Percentiles rank a stretch among this genome's conserved stretches.
Conservation (phyloP, 768 basidiomycete genomes). For the Tremella mesenterica region DNA sequence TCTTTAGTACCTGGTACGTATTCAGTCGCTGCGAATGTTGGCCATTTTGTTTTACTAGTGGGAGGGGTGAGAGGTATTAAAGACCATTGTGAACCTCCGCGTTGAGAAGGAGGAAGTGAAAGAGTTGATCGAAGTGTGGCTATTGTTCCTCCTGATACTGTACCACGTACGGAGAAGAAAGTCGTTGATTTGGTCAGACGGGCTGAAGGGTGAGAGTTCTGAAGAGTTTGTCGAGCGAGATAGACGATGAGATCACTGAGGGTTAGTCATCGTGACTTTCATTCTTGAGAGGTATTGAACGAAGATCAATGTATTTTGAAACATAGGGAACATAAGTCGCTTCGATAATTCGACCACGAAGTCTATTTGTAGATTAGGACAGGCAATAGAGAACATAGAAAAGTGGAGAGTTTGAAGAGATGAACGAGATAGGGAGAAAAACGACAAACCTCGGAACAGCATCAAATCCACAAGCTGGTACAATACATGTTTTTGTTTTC, state of each 20-base stretch:
- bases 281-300: too few relatives aligned
- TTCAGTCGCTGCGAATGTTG: too few relatives aligned
- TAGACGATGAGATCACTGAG: background rate
- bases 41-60: too few relatives aligned
- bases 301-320: too few relatives aligned
- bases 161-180: background rate
- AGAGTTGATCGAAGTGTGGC: background rate
- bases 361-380: background rate
- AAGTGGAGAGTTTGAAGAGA: background rate
- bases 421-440: background rate
- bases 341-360: too few relatives aligned
- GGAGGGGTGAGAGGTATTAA: too few relatives aligned
- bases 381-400: too few relatives aligned
- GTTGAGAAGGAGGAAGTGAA: background rate
- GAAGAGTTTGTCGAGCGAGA: background rate
- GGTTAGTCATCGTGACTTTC: background rate
- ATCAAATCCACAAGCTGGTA: slow-evolving; percentile 64
- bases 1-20: too few relatives aligned
- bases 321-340: too few relatives aligned
- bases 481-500: slow-evolving; percentile 62
- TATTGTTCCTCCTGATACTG: background rate
- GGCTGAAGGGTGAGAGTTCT: background rate
- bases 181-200: background rate
- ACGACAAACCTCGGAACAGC: slow-evolving; percentile 37
- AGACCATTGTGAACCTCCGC: too few relatives aligned